Evolutionary conservation across 1,284 basidiomycete genomes (phyloP).

Genomic region (Cutaneotrichosporon arboriforme): DNA sequence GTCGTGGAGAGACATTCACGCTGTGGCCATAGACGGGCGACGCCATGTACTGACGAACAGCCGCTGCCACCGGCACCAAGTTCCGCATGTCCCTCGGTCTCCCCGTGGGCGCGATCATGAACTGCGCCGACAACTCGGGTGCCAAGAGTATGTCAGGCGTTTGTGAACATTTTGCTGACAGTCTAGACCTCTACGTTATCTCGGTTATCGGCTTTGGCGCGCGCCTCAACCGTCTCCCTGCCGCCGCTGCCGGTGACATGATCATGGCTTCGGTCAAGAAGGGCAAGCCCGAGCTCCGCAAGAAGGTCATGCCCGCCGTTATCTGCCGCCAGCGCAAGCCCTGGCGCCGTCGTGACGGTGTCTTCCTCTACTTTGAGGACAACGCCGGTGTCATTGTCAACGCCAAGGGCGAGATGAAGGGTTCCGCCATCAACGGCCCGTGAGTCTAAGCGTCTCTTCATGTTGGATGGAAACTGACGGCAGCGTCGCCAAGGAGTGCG

Average conservation of each 20-base stretch:
- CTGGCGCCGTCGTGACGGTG: conserved; percentile 95
- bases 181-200: conserved; percentile 49
- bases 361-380: conserved; percentile 98
- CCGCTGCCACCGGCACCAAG: conserved; percentile 70
- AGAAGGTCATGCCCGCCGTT: conserved; percentile 99
- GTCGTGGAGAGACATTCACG: too few species aligned
- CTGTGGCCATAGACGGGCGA: too few species aligned
- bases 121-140: conserved; percentile 99
- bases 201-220: conserved; percentile 74
- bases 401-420: conserved; percentile 99
- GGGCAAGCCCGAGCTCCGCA: conserved; percentile 98
- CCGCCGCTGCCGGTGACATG: conserved; percentile 98
- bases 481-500: conserved; percentile 52
- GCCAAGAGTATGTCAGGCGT: conserved; percentile 65
- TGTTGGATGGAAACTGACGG: conserved; percentile 4
- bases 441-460: too few species aligned
- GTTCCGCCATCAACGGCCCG: conserved; percentile 95
- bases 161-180: not conserved
- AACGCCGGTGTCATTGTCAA: conserved; percentile 97
- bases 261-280: conserved; percentile 99
- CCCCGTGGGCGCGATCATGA: conserved; percentile 96
- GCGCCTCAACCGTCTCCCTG: conserved; percentile 93
- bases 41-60: too few species aligned
- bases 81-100: conserved; percentile 93
- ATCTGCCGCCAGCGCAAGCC: conserved; percentile 97